phyloP scores from a whole-genome alignment of 768 basidiomycete species.

The Boletus insuetus region DNA sequence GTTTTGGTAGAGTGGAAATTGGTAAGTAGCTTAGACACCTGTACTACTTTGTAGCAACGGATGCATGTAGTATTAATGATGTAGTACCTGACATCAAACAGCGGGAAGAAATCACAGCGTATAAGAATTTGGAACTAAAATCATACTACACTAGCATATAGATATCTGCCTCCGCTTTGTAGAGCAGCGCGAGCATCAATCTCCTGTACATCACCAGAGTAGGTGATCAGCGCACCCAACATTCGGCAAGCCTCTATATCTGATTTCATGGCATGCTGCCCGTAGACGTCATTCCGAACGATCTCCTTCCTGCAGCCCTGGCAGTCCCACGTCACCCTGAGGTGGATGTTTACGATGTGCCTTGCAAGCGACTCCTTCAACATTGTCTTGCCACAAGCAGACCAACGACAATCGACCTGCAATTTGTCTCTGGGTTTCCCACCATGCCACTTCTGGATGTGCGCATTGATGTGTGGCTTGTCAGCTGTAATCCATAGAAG shows the following conservation, averaged over 20 bases:
- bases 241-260: slow-evolving; percentile 1
- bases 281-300: slow-evolving; percentile 8
- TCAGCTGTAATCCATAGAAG: slow-evolving; percentile 16
- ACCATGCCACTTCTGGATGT: slow-evolving; percentile 22
- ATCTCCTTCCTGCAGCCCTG: slow-evolving; percentile 11
- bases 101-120: too few species aligned
- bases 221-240: slow-evolving; percentile 7
- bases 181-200: slow-evolving; percentile 8
- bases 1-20: too few species aligned
- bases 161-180: neutral
- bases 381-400: slow-evolving; percentile 16
- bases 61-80: too few species aligned
- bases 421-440: slow-evolving; percentile 7
- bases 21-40: too few species aligned
- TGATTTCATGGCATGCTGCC: slow-evolving; percentile 4
- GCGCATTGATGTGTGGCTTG: slow-evolving; percentile 6
- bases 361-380: slow-evolving; percentile 23
- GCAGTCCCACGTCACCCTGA: neutral
- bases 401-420: slow-evolving; percentile 8
- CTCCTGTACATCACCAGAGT: neutral
- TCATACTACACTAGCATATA: neutral
- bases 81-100: too few species aligned
- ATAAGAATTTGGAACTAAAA: too few species aligned
- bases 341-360: slow-evolving; percentile 15
- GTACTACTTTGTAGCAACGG: too few species aligned